These are phyloP conservation scores for Fraxinus sp. DNA, from an alignment of 305 asterid genomes.

Conservation along the genomic window DNA sequence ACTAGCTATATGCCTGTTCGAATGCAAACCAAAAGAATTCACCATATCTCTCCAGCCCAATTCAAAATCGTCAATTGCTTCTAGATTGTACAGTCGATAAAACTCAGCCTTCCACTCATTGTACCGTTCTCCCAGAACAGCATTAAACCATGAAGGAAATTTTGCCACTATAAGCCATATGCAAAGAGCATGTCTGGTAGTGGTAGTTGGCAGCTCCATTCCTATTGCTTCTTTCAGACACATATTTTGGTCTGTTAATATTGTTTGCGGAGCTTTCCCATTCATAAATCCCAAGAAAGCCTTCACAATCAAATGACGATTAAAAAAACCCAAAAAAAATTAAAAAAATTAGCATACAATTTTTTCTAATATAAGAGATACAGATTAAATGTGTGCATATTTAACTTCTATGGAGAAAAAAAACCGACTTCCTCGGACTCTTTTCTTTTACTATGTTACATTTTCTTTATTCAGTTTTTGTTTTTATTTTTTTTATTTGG, in stretches of 20 bases:
- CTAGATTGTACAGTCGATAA: constrained; percentile 78
- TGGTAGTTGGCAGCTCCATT: constrained; percentile 78
- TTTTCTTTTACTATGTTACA: not conserved
- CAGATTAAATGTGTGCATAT: not conserved
- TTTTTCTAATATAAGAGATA: constrained; percentile 1
- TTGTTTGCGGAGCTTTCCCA: constrained; percentile 90
- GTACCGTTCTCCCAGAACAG: constrained; percentile 87
- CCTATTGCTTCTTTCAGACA: constrained; percentile 88
- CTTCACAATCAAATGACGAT: constrained; percentile 35
- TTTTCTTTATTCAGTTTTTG: not conserved
- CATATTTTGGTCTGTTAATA: constrained; percentile 89
- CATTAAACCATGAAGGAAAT: constrained; percentile 96
- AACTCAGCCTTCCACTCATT: constrained; percentile 90
- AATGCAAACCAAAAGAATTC: constrained; percentile 71
- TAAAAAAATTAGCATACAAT: constrained; percentile 26
- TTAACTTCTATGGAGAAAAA: not conserved
- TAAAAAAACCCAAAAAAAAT: not conserved
- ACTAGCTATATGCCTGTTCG: constrained; percentile 79
- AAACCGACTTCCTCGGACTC: not conserved
- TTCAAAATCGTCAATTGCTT: constrained; percentile 77
- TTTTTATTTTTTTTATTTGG: not conserved
- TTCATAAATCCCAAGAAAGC: constrained; percentile 82
- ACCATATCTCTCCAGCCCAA: constrained; percentile 93
- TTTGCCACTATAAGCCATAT: constrained; percentile 89
- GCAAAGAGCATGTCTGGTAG: constrained; percentile 74